phyloP scores from a whole-genome alignment of 1,284 basidiomycete species.

The Amylostereum areolatum region DNA sequence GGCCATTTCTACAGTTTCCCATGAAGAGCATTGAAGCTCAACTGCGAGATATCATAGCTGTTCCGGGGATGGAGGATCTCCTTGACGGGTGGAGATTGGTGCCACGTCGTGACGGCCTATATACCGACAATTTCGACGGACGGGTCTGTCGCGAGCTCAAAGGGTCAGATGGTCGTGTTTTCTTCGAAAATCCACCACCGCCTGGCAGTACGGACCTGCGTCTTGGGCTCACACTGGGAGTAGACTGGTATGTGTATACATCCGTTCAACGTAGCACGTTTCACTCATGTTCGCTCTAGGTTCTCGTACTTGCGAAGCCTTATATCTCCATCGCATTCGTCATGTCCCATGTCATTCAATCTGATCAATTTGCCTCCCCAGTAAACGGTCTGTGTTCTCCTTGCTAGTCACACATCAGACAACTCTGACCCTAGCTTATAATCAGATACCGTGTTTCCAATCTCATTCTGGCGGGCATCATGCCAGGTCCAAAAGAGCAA shows the following conservation, averaged over 20 bases:
- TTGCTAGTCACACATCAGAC: not conserved
- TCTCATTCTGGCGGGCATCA: constrained; percentile 23
- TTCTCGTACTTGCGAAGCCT: constrained; percentile 27
- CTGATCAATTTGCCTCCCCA: constrained; percentile 22
- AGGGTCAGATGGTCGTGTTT: constrained; percentile 14
- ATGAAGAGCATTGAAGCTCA: constrained; percentile 9
- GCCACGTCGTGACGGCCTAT: constrained; percentile 7
- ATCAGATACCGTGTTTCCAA: constrained; percentile 25
- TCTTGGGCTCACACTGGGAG: constrained; percentile 16
- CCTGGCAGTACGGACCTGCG: constrained; percentile 13
- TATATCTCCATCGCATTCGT: constrained; percentile 27
- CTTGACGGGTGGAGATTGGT: constrained; percentile 15
- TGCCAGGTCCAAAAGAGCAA: constrained; percentile 31
- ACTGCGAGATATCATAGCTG: constrained; percentile 7
- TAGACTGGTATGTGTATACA: not conserved
- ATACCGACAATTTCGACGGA: constrained; percentile 20
- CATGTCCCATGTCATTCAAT: constrained; percentile 25
- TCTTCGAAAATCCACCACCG: constrained; percentile 14
- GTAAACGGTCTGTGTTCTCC: constrained; percentile 17
- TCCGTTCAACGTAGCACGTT: not conserved
- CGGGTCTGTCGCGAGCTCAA: constrained; percentile 10
- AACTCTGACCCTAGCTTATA: not conserved
- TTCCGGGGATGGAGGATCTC: constrained; percentile 16
- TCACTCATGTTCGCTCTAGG: constrained; percentile 13
- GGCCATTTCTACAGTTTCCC: constrained; percentile 10